phyloP scores from a whole-genome alignment of 441 rosid genomes.

The Populus hybrid region DNA sequence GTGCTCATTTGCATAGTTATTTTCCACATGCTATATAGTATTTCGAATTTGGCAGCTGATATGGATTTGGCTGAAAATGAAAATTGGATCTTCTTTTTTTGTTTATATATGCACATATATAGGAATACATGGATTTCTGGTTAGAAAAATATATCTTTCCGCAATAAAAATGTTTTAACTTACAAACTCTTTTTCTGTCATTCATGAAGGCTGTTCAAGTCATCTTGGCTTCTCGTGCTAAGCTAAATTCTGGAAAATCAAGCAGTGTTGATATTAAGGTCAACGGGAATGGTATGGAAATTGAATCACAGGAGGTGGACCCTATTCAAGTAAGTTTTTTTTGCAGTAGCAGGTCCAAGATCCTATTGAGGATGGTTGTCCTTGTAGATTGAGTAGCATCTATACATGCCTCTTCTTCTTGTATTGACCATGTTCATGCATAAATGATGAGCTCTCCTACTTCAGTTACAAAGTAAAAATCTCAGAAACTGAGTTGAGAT shows the following conservation, averaged over 20 bases:
- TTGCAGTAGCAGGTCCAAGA: not conserved
- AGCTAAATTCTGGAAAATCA: conserved; percentile 38
- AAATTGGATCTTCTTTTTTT: not conserved
- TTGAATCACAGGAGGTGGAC: conserved; percentile 40
- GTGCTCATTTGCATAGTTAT: not conserved
- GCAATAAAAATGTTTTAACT: not conserved
- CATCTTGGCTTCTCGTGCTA: conserved; percentile 61
- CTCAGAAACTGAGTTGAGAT: not conserved
- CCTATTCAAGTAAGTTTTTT: conserved; percentile 61
- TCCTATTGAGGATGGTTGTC: not conserved
- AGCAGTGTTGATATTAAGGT: conserved; percentile 25
- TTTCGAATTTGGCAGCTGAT: not conserved
- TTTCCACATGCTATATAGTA: not conserved
- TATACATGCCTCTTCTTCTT: not conserved
- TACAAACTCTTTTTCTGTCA: not conserved
- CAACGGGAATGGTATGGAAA: conserved; percentile 29
- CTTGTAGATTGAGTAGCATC: not conserved
- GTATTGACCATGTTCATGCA: not conserved
- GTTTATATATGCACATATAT: not conserved
- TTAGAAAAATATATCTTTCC: not conserved
- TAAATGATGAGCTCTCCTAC: not conserved
- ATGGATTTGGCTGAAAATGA: not conserved
- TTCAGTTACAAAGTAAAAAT: not conserved
- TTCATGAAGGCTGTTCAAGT: conserved; percentile 68
- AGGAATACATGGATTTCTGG: not conserved